phyloP scores from a whole-genome alignment of 805 yeast species.

The Candida corydali region DNA sequence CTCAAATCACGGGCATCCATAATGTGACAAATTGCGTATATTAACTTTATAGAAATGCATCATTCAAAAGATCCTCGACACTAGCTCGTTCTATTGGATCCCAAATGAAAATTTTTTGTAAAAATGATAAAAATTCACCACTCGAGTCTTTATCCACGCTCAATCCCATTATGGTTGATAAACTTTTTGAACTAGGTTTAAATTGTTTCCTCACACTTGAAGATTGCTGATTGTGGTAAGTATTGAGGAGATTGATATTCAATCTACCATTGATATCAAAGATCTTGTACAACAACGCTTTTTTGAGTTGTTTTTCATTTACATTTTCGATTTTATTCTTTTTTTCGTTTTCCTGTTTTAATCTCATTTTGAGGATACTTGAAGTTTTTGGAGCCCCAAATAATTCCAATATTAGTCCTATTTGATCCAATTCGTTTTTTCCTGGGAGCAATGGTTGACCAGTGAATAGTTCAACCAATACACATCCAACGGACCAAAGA shows the following conservation, averaged over 20 bases:
- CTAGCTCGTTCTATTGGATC: conserved; percentile 27
- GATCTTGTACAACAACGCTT: conserved; percentile 32
- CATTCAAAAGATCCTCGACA: conserved; percentile 21
- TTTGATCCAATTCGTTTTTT: conserved; percentile 44
- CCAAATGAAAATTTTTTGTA: conserved; percentile 32
- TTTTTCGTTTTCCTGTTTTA: conserved; percentile 20
- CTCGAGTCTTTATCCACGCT: conserved; percentile 10
- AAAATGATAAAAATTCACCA: conserved; percentile 21
- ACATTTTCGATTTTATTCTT: conserved; percentile 3
- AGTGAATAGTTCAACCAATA: conserved; percentile 32
- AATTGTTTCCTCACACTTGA: conserved; percentile 17
- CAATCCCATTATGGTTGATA: conserved; percentile 28
- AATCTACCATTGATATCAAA: conserved; percentile 38
- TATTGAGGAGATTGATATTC: conserved; percentile 29
- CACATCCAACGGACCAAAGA: conserved; percentile 47
- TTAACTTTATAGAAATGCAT: conserved; percentile 17
- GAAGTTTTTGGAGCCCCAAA: conserved; percentile 46
- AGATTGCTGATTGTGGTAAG: conserved; percentile 7
- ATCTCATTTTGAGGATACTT: conserved; percentile 36
- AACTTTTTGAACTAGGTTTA: conserved; percentile 23
- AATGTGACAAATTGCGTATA: background rate
- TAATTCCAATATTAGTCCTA: conserved; percentile 38
- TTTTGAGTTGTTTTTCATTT: conserved; percentile 30
- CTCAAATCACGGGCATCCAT: conserved; percentile 54
- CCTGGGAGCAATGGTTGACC: conserved; percentile 46